Percentiles rank a stretch among this genome's conserved stretches.
phyloP scores from a whole-genome alignment of 306 rosid species.

The Nissolia schottii region DNA sequence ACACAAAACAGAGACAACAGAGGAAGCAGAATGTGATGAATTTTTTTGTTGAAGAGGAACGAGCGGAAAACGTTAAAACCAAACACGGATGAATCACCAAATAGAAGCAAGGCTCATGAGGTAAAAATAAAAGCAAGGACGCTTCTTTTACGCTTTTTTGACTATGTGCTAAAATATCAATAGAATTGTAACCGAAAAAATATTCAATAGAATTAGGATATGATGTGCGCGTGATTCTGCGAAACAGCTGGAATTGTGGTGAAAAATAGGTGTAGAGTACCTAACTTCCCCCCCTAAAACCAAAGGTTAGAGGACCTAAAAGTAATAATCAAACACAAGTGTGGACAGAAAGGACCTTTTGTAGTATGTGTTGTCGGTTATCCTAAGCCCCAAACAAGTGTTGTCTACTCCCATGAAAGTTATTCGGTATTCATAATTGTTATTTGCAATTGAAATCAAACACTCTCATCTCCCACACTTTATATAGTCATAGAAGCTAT shows the following conservation, averaged over 20 bases:
- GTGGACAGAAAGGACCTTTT: neutral
- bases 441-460: no score
- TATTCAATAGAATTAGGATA: neutral
- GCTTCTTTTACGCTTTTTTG: no score
- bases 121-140: neutral
- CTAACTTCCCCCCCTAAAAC: no score
- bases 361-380: neutral
- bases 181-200: neutral
- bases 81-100: neutral
- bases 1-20: neutral
- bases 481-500: no score
- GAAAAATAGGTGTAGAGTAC: neutral
- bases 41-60: neutral
- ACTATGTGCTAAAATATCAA: neutral
- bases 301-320: neutral
- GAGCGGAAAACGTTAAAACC: neutral
- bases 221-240: neutral
- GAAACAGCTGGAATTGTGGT: neutral
- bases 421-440: no score
- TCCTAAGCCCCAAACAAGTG: no score
- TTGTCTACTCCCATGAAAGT: no score
- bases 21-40: neutral
- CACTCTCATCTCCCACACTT: no score
- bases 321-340: no score
- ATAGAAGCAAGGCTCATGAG: neutral